phyloP scores from a whole-genome alignment of 805 yeast genomes.

The Hanseniaspora lachancei region DNA sequence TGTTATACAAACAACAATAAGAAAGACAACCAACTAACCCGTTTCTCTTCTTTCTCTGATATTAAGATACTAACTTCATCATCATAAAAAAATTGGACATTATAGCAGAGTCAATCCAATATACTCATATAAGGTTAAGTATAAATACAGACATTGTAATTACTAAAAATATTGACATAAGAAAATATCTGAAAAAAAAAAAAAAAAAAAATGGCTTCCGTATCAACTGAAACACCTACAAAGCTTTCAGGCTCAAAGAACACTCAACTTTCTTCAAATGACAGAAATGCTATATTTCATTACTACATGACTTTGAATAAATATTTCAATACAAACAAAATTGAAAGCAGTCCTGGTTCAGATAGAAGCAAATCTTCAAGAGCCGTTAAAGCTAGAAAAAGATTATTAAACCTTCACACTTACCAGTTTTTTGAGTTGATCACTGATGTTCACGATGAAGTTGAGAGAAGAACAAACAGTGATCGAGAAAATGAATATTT shows the following conservation, averaged over 20 bases:
- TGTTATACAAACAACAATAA: no score
- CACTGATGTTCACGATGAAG: constrained; percentile 89
- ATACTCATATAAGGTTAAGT: neutral
- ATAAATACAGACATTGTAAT: neutral
- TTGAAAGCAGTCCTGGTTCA: neutral
- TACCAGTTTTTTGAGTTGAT: constrained; percentile 80
- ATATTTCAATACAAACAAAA: neutral
- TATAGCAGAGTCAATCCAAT: neutral
- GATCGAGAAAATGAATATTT: constrained; percentile 49
- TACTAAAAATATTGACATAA: no score
- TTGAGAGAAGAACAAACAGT: constrained; percentile 58
- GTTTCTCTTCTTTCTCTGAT: no score
- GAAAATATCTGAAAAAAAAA: neutral
- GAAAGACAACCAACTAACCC: no score
- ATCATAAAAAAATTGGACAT: no score
- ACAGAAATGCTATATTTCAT: constrained; percentile 7
- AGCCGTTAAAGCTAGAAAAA: constrained; percentile 73
- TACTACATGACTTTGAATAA: constrained; percentile 8
- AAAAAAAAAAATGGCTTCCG: constrained; percentile 30
- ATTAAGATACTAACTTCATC: no score
- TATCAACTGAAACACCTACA: constrained; percentile 22
- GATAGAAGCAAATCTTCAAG: constrained; percentile 32
- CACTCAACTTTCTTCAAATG: constrained; percentile 3
- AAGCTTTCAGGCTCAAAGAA: neutral
- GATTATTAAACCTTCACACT: constrained; percentile 62